Conservation (phyloP, 768 basidiomycete species). For the Termitomyces sp. region DNA sequence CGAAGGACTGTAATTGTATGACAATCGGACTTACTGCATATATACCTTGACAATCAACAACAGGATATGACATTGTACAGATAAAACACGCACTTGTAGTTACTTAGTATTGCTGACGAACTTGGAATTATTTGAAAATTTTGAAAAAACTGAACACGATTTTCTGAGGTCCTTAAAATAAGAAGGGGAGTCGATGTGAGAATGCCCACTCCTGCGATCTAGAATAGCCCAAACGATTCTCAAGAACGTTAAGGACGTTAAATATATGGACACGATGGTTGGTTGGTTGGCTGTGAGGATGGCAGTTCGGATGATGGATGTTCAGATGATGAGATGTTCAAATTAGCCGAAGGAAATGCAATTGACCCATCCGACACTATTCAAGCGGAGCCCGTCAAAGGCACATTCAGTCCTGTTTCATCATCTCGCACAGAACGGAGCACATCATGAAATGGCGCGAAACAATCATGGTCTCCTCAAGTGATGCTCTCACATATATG, state of each 20-base stretch:
- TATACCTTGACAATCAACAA: neutral
- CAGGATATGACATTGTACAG: neutral
- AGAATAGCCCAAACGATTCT: neutral
- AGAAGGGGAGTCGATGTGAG: neutral
- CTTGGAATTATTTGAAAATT: neutral
- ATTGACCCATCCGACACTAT: neutral
- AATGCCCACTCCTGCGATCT: neutral
- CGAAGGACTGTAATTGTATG: neutral
- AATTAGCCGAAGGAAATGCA: neutral
- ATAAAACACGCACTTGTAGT: neutral
- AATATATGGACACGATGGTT: neutral
- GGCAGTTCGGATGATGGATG: neutral
- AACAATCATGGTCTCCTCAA: neutral
- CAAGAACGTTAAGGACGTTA: neutral
- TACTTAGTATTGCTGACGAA: neutral
- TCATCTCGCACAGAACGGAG: no score
- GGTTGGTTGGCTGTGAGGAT: no score
- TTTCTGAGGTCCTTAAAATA: neutral
- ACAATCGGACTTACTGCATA: neutral
- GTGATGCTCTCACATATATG: neutral
- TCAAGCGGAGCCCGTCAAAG: slow-evolving; percentile 1
- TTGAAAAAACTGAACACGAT: neutral
- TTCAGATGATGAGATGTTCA: neutral
- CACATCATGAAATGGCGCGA: no score
- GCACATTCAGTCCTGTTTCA: neutral